Conservation (phyloP, 169 alveolate species). For the Theileria luwenshuni region DNA sequence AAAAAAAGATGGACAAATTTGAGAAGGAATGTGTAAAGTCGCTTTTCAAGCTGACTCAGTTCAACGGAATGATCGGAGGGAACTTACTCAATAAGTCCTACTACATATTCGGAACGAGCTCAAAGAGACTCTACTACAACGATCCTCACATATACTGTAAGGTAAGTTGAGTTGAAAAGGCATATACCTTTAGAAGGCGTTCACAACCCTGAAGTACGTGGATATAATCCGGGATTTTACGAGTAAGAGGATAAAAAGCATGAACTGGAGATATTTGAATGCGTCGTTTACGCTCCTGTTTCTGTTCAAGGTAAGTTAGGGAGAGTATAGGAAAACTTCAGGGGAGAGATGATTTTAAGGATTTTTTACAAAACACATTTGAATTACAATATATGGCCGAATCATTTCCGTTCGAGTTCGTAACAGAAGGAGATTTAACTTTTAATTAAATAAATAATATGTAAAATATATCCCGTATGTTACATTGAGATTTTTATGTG, state of each 20-base stretch:
- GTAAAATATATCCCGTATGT: neutral
- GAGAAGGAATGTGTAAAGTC: conserved; percentile 55
- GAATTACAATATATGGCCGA: conserved; percentile 1
- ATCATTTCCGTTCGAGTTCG: conserved; percentile 38
- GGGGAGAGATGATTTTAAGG: conserved; percentile 31
- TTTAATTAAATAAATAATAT: neutral
- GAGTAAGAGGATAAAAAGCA: conserved; percentile 22
- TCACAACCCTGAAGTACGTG: conserved; percentile 14
- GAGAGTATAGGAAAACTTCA: neutral
- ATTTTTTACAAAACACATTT: conserved; percentile 26
- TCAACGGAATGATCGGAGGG: conserved; percentile 72
- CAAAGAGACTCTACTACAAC: conserved; percentile 49
- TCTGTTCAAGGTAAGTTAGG: conserved; percentile 29
- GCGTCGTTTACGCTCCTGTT: conserved; percentile 24
- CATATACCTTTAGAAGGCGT: conserved; percentile 21
- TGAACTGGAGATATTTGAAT: conserved; percentile 29
- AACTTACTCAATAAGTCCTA: conserved; percentile 52
- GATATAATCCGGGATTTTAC: conserved; percentile 31
- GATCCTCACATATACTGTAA: conserved; percentile 71
- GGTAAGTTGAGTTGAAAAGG: conserved; percentile 7
- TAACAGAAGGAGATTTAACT: conserved; percentile 12
- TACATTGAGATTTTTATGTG: conserved; percentile 18
- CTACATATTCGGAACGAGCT: conserved; percentile 64
- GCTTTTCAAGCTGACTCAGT: conserved; percentile 54
- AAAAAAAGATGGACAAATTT: conserved; percentile 17